A percentile compares a stretch with the other conserved stretches of the same genome.
phyloP scores from a whole-genome alignment of 768 basidiomycete genomes.

The Trametes coccinea region DNA sequence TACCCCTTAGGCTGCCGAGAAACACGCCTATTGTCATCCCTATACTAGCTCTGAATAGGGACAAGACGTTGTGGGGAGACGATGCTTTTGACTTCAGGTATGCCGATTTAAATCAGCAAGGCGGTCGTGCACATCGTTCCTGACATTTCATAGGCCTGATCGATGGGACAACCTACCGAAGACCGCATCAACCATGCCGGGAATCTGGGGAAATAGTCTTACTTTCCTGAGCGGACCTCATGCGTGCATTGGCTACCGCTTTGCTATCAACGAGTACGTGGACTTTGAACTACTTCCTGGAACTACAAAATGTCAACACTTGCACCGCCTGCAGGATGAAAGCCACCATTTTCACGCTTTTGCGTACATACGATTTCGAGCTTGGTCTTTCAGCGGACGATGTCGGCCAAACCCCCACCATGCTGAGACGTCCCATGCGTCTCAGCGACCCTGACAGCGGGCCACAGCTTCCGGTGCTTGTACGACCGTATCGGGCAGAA shows the following conservation, averaged over 20 bases:
- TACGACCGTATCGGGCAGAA: neutral
- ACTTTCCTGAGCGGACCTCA: constrained; percentile 61
- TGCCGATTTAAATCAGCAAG: neutral
- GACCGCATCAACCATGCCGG: constrained; percentile 46
- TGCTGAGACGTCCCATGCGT: constrained; percentile 2
- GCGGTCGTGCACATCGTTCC: neutral
- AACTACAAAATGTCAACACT: too few species aligned
- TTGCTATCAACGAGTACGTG: constrained; percentile 52
- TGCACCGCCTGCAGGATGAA: constrained; percentile 27
- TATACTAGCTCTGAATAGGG: constrained; percentile 52
- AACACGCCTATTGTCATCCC: constrained; percentile 44
- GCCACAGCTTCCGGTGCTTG: constrained; percentile 5
- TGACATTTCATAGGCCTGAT: constrained; percentile 49
- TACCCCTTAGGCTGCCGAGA: constrained; percentile 22
- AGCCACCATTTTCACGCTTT: constrained; percentile 33
- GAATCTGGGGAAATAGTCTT: constrained; percentile 55
- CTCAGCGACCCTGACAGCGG: constrained; percentile 1
- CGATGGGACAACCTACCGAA: constrained; percentile 51
- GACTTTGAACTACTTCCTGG: too few species aligned
- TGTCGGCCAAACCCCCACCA: constrained; percentile 13
- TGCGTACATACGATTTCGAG: constrained; percentile 34
- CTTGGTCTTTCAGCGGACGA: constrained; percentile 27
- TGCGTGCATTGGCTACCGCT: constrained; percentile 63
- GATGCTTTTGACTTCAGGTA: constrained; percentile 62
- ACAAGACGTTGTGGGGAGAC: constrained; percentile 56